Base-by-base conservation (phyloP, 768 basidiomycete species). In the Symmetrospora coprosmae region DNA sequence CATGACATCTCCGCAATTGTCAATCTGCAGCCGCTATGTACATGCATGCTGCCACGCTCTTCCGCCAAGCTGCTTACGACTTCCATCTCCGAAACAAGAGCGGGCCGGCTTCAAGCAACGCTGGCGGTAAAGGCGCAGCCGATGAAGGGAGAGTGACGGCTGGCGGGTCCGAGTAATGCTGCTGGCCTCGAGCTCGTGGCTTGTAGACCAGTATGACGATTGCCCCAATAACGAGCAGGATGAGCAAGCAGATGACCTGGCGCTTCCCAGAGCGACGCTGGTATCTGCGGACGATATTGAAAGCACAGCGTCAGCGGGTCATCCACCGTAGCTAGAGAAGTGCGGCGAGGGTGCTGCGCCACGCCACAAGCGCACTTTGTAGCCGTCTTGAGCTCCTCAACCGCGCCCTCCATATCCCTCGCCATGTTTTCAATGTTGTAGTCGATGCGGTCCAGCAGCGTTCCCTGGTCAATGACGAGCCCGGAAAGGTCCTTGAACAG, bases 401-500 rank as follows among this genome's bases (percentile, higher is more conserved):
- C 89, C 21, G 90, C 88, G 43, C 86, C 86, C 56, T 82, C 73
- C 71, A 91, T 78, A 50, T 87, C 81, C 31, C 80, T 79, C 17
- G 84, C 84, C 4, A 91, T 87, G 72, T 86, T 84, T 72, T 96
- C 89, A 51, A 99, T 86, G 71, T 99, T 99, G 74, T 88, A 99
- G 73, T 99, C 94, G 58, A 97, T 80, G 35, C 87, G 89, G 73
- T 97, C 94, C 56, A 97, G 78, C 31, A 99, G 79, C 28, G 92
- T 96, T 28, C 94, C 94, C 70, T 99, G 94, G 74, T 97, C 94
- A 64, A 97, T 96, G 61, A 99, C 88, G 56, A 99, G 80, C 34
- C 79, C 79, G 14, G 85, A 86, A 45, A 99, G 77, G 71, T 99
- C 94, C 68, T 92, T 89, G 79, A 99, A 99, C 50, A 99, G 79